Conservation (phyloP, 2,329 filamentous ascomycete species). For the Aureobasidium sp. region DNA sequence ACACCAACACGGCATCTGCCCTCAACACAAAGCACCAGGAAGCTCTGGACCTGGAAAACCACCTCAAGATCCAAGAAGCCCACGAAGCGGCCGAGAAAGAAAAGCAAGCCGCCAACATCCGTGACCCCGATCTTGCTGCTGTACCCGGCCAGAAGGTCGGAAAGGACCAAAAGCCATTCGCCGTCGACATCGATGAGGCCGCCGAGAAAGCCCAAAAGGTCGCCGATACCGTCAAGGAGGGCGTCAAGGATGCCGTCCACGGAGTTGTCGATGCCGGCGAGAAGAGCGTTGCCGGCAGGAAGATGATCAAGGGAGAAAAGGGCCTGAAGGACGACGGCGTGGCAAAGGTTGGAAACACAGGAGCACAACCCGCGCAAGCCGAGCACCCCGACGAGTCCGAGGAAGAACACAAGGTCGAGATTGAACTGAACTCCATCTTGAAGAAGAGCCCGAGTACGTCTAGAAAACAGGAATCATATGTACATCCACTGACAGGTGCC, state of each 20-base stretch:
- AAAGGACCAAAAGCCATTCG: constrained; percentile 61
- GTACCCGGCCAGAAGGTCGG: constrained; percentile 38
- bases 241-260: constrained; percentile 14
- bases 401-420: constrained; percentile 58
- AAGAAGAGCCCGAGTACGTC: constrained; percentile 49
- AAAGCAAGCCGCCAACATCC: constrained; percentile 21
- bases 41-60: constrained; percentile 13
- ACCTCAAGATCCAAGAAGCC: constrained; percentile 3
- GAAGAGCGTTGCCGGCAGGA: constrained; percentile 48
- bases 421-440: constrained; percentile 69
- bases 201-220: constrained; percentile 20
- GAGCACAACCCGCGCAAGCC: constrained; percentile 23
- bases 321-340: constrained; percentile 36
- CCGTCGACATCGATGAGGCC: constrained; percentile 48
- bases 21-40: constrained; percentile 39
- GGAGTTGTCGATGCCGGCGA: constrained; percentile 29
- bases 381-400: constrained; percentile 42
- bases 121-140: constrained; percentile 12
- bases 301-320: constrained; percentile 40
- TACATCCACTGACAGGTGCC: neutral
- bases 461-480: neutral
- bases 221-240: constrained; percentile 22
- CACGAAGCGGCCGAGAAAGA: constrained; percentile 11
- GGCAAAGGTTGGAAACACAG: constrained; percentile 39
- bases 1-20: constrained; percentile 48